Conservation (phyloP, 495 filamentous ascomycete genomes). For the Trichocladium uniseriatum region DNA sequence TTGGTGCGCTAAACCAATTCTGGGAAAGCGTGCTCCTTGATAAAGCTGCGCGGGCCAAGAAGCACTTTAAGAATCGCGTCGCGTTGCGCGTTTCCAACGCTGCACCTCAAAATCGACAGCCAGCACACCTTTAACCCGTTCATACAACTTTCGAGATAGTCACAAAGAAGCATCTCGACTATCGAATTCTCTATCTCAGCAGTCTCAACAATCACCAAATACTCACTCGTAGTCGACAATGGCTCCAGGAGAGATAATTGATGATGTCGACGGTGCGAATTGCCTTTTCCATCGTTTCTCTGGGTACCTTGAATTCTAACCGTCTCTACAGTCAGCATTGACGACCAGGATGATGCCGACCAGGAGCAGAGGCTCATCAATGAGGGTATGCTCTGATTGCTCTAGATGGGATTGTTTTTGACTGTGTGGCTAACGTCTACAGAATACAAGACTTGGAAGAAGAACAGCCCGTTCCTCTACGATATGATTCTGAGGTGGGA, state of each 20-base stretch:
- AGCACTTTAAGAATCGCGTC: slow-evolving; percentile 18
- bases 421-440: slow-evolving; percentile 14
- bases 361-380: slow-evolving; percentile 78
- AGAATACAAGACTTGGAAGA: slow-evolving; percentile 99
- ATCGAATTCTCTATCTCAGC: background rate
- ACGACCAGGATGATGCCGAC: slow-evolving; percentile 63
- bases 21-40: background rate
- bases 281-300: background rate
- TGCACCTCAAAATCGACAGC: background rate
- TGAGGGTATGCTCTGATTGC: slow-evolving; percentile 51
- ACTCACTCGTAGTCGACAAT: slow-evolving; percentile 19
- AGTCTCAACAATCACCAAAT: background rate
- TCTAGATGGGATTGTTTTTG: background rate
- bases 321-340: slow-evolving; percentile 37
- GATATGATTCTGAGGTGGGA: slow-evolving; percentile 76
- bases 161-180: background rate
- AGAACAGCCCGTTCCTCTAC: slow-evolving; percentile 97
- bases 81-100: background rate
- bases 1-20: background rate
- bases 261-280: slow-evolving; percentile 43
- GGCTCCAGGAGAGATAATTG: slow-evolving; percentile 40
- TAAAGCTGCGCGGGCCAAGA: background rate
- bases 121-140: background rate
- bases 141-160: background rate
- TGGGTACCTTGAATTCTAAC: slow-evolving; percentile 2